Conservation (phyloP, 2,329 filamentous ascomycete genomes). For the Orbilia javanica region DNA sequence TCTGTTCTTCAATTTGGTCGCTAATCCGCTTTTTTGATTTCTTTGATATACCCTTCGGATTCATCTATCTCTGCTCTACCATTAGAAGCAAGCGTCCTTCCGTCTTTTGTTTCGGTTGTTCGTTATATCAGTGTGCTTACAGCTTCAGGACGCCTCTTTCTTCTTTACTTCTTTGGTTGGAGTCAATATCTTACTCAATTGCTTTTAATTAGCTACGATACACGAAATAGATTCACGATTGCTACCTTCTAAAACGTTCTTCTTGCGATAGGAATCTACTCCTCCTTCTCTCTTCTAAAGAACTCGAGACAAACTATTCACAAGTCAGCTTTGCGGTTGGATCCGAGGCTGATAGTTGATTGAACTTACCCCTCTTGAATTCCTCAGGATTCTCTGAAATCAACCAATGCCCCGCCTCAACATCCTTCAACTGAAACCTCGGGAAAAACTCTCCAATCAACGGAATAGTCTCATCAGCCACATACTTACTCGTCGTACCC, state of each 20-base stretch:
- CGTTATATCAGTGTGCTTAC: conserved; percentile 23
- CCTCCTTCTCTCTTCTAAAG: conserved; percentile 49
- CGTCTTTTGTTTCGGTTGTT: conserved; percentile 16
- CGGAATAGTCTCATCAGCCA: conserved; percentile 84
- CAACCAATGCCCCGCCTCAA: conserved; percentile 87
- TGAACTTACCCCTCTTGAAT: conserved; percentile 76
- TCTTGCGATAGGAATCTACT: neutral
- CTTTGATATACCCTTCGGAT: conserved; percentile 49
- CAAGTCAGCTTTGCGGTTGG: neutral
- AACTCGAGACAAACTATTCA: conserved; percentile 47
- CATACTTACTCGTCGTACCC: conserved; percentile 81
- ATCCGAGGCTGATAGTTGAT: neutral
- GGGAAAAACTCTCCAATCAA: conserved; percentile 86
- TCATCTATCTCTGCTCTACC: conserved; percentile 59
- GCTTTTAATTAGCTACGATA: conserved; percentile 37
- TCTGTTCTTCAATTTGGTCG: conserved; percentile 9
- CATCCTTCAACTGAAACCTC: conserved; percentile 77
- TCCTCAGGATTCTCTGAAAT: conserved; percentile 87
- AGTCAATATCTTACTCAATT: conserved; percentile 20
- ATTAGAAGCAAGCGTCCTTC: conserved; percentile 44
- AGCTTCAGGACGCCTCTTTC: neutral
- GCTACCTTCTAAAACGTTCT: neutral
- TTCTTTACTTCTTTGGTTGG: conserved; percentile 32
- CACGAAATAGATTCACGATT: conserved; percentile 28
- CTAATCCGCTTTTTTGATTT: neutral